Evolutionary conservation across 2,329 filamentous ascomycete genomes (phyloP).

Genomic region (Diplodia intermedia): DNA sequence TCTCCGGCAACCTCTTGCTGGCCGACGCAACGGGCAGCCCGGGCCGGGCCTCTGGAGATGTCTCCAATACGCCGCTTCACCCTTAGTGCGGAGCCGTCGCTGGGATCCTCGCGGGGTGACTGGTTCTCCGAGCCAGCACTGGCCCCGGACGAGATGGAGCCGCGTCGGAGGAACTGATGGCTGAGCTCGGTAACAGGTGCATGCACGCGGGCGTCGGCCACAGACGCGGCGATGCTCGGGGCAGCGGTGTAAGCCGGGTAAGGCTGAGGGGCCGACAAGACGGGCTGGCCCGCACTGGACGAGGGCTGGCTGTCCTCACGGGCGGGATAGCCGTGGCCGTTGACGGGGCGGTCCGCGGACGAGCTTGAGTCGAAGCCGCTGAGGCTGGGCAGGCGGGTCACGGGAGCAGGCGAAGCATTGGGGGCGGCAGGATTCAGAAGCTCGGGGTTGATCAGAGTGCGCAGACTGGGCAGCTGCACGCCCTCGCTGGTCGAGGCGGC

Average conservation of each 20-base stretch:
- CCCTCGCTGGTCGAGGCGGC: slow-evolving; percentile 6
- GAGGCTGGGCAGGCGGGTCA: slow-evolving; percentile 35
- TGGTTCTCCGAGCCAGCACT: slow-evolving; percentile 40
- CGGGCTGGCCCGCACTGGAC: slow-evolving; percentile 41
- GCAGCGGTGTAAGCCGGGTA: slow-evolving; percentile 33
- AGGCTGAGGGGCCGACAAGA: slow-evolving; percentile 40
- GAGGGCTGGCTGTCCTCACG: slow-evolving; percentile 48
- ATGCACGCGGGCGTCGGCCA: slow-evolving; percentile 28
- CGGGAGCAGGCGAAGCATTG: slow-evolving; percentile 34
- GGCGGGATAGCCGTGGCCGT: slow-evolving; percentile 44
- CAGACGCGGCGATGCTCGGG: slow-evolving; percentile 37
- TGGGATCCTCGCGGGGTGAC: slow-evolving; percentile 41
- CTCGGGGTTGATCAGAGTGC: slow-evolving; percentile 47
- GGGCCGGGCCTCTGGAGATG: slow-evolving; percentile 44
- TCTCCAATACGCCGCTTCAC: slow-evolving; percentile 46
- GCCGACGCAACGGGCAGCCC: slow-evolving; percentile 46
- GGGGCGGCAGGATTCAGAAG: slow-evolving; percentile 45
- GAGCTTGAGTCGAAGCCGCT: slow-evolving; percentile 37
- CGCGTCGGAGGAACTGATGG: slow-evolving; percentile 38
- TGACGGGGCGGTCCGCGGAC: slow-evolving; percentile 39
- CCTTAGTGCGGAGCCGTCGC: slow-evolving; percentile 40
- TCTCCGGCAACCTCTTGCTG: slow-evolving; percentile 73
- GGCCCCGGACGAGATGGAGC: slow-evolving; percentile 39
- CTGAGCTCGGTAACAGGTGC: slow-evolving; percentile 38
- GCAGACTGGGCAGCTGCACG: slow-evolving; percentile 46